phyloP scores from a whole-genome alignment of 805 yeast species.

The Yarrowia bubula region DNA sequence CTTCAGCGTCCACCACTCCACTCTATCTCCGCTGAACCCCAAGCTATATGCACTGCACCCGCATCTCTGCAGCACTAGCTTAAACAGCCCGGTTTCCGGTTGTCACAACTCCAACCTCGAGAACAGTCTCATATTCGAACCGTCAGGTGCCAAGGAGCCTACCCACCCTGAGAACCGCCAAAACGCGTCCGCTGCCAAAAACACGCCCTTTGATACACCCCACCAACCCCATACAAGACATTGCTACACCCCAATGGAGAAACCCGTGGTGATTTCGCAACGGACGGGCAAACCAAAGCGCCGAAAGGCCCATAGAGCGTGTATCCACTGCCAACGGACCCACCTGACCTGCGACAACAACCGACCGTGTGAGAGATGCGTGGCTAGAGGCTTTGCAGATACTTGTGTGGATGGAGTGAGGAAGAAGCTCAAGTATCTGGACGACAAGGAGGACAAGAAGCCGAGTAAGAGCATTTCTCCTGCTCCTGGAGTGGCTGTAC shows the following conservation, averaged over 20 bases:
- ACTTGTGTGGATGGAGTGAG: conserved; percentile 89
- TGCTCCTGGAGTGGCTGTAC: background rate
- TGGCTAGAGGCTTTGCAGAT: conserved; percentile 60
- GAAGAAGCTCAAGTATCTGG: conserved; percentile 74
- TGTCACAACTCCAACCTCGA: conserved; percentile 4
- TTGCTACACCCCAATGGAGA: background rate
- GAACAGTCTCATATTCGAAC: background rate
- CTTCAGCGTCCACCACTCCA: background rate
- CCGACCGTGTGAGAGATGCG: conserved; percentile 81
- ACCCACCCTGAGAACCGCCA: background rate
- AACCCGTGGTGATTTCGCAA: conserved; percentile 31
- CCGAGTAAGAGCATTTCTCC: background rate
- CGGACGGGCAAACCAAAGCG: conserved; percentile 46
- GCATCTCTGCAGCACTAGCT: conserved; percentile 26
- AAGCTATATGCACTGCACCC: conserved; percentile 24
- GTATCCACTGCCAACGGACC: conserved; percentile 84
- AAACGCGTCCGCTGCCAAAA: background rate
- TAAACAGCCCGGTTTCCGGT: conserved; percentile 23
- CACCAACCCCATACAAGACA: background rate
- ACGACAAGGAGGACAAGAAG: conserved; percentile 42
- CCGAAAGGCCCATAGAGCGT: conserved; percentile 80
- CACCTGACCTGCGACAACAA: conserved; percentile 86
- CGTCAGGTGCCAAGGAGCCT: background rate
- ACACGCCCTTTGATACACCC: background rate
- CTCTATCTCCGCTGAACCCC: conserved; percentile 8